phyloP scores from a whole-genome alignment of 495 filamentous ascomycete genomes.

The Friedmanniomyces endolithicus region DNA sequence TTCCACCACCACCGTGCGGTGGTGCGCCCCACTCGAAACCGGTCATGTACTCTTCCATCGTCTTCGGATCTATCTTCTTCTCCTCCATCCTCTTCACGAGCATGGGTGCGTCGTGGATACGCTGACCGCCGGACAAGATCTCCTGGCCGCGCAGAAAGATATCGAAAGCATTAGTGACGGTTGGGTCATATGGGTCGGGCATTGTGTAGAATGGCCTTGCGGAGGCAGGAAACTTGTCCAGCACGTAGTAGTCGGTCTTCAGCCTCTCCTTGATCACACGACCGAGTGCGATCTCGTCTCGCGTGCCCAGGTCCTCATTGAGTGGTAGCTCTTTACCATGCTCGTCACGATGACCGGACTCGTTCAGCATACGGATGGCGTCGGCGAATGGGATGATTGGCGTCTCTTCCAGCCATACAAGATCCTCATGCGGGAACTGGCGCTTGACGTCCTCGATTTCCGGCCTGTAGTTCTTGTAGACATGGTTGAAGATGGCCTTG shows the following conservation, averaged over 20 bases:
- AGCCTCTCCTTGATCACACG: constrained; percentile 74
- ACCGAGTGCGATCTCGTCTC: constrained; percentile 79
- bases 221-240: constrained; percentile 81
- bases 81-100: constrained; percentile 66
- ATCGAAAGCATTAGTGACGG: constrained; percentile 82
- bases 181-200: constrained; percentile 61
- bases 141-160: constrained; percentile 92
- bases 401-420: constrained; percentile 72
- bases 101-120: constrained; percentile 68
- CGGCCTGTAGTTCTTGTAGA: constrained; percentile 34
- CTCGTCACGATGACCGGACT: constrained; percentile 67
- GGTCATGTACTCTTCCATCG: constrained; percentile 78
- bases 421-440: constrained; percentile 53
- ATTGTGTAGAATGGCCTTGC: constrained; percentile 92
- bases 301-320: constrained; percentile 67
- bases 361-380: constrained; percentile 65
- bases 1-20: constrained; percentile 80
- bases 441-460: constrained; percentile 39
- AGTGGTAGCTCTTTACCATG: constrained; percentile 55
- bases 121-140: constrained; percentile 81
- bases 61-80: constrained; percentile 58
- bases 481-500: constrained; percentile 71
- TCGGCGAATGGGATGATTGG: constrained; percentile 70
- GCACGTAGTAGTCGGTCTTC: constrained; percentile 81
- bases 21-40: constrained; percentile 81